These are phyloP conservation scores for Suillus spraguei DNA, from an alignment of 768 basidiomycete species.

Conservation along the genomic window DNA sequence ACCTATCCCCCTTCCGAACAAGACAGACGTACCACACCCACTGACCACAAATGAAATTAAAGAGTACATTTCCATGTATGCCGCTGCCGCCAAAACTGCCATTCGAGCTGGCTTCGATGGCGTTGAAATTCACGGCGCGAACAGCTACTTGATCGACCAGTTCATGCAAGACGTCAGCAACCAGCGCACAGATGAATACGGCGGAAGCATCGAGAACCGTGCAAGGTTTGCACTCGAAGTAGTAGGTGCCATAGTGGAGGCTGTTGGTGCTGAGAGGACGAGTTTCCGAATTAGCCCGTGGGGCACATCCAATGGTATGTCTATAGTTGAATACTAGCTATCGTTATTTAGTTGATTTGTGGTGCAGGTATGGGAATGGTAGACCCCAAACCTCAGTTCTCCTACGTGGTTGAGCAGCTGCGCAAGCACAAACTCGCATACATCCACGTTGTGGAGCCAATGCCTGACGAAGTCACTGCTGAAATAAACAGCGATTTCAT, in stretches of 20 bases:
- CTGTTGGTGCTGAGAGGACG: conserved; percentile 55
- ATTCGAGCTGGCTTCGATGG: conserved; percentile 49
- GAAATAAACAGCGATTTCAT: conserved; percentile 51
- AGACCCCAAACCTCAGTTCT: conserved; percentile 58
- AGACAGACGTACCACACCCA: conserved; percentile 20
- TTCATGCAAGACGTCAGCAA: conserved; percentile 63
- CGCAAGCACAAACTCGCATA: conserved; percentile 47
- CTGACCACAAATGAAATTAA: conserved; percentile 34
- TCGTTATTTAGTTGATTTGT: conserved; percentile 19
- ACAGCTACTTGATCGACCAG: too few relatives aligned
- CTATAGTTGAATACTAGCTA: neutral
- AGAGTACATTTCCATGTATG: conserved; percentile 32
- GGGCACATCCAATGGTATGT: conserved; percentile 30
- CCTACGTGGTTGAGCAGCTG: conserved; percentile 47
- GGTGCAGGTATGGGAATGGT: conserved; percentile 50
- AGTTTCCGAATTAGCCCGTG: conserved; percentile 63
- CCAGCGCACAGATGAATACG: conserved; percentile 63
- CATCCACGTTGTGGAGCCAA: conserved; percentile 51
- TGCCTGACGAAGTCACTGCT: conserved; percentile 20
- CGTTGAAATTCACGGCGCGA: too few relatives aligned
- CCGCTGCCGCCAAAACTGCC: conserved; percentile 36
- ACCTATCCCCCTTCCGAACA: conserved; percentile 19
- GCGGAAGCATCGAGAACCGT: conserved; percentile 65
- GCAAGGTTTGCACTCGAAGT: conserved; percentile 59
- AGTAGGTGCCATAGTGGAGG: conserved; percentile 49